Percentiles rank a stretch among this genome's conserved stretches.
These are phyloP conservation scores for Aspergillus sp. DNA, from an alignment of 2,329 filamentous ascomycete genomes.

Conservation along the genomic window DNA sequence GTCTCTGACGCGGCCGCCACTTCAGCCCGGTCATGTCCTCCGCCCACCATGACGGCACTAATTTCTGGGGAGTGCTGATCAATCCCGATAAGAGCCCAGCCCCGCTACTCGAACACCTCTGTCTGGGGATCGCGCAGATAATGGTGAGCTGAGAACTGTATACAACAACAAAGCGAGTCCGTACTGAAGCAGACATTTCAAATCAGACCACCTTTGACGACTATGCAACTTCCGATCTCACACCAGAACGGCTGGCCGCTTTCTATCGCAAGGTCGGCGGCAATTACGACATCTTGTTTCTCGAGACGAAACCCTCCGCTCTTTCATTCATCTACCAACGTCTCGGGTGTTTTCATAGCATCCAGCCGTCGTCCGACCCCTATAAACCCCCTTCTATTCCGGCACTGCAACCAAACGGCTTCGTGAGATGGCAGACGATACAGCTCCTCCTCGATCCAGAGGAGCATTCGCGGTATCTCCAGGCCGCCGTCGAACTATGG, in stretches of 20 bases:
- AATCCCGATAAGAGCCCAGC: slow-evolving; percentile 66
- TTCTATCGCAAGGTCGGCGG: slow-evolving; percentile 75
- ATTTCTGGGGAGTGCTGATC: slow-evolving; percentile 63
- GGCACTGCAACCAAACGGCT: slow-evolving; percentile 77
- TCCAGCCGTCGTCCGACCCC: slow-evolving; percentile 69
- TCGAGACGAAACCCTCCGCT: slow-evolving; percentile 67
- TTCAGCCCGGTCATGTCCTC: slow-evolving; percentile 27
- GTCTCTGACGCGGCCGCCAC: slow-evolving; percentile 14
- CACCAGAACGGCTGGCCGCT: slow-evolving; percentile 67
- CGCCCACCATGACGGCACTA: slow-evolving; percentile 21
- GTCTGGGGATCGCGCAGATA: slow-evolving; percentile 65
- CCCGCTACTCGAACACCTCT: slow-evolving; percentile 63
- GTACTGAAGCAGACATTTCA: slow-evolving; percentile 4
- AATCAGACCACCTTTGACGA: slow-evolving; percentile 31
- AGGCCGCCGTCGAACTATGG: slow-evolving; percentile 76
- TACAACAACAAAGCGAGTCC: slow-evolving; percentile 8
- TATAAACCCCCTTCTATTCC: slow-evolving; percentile 76
- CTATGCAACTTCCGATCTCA: slow-evolving; percentile 41
- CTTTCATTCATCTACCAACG: slow-evolving; percentile 92
- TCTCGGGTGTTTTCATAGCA: slow-evolving; percentile 82
- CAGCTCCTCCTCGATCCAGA: slow-evolving; percentile 84
- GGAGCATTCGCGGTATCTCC: slow-evolving; percentile 80
- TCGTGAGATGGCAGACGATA: slow-evolving; percentile 90
- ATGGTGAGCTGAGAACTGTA: slow-evolving; percentile 56
- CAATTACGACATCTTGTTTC: slow-evolving; percentile 76